Base-by-base conservation (phyloP, 129 eudicot genomes). In the Calendula officinalis region DNA sequence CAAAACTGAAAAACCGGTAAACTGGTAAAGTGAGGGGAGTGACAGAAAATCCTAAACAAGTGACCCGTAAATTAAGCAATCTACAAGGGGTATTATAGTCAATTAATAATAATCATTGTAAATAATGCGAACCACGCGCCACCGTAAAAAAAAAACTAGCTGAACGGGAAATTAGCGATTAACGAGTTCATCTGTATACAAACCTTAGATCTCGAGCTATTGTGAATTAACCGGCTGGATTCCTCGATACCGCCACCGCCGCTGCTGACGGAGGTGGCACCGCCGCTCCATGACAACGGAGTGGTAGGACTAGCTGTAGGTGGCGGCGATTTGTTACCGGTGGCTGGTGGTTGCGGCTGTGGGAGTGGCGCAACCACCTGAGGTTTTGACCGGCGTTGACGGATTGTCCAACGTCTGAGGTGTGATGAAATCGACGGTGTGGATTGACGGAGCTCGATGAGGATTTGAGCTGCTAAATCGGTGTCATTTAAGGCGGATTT, bases 141-240 rank as follows among this genome's bases (percentile, higher is more conserved):
- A 68, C 58, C 59, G 50, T 41, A 34, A 55, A 32, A 34, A 55
- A 32, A 68, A 10, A 13, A 56, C 67, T 74, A 67, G 76, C 69
- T 73, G 70, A 63, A 67, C 46, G 27, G 27, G 32, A 5, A 4
- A 10, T 32, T 17, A 57, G n/a, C 49, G 5, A 34, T 4, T 56
- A 8, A 73, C 27, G 12, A 27, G 48, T 37, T 40, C 17, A 17
- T 32, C 7, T 27, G 5, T 12, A 22, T 69, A 77, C 90, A 68
- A 68, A 86, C 95, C 95, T 87, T 81, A 81, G 95, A 87, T 87
- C 91, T 82, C 40, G 81, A 50, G 32, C 60, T 70, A 48, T 80
- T 69, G 7, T 8, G 66, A 67, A 35, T 33, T 6, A 40, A 57
- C 27, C 53, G 64, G 75, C 80, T 75, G 35, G 86, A 77, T 74